Percentiles rank a stretch among this genome's conserved stretches.
Evolutionary conservation across 2,329 filamentous ascomycete species (phyloP).

Genomic region (Myriosclerotinia scirpicola): DNA sequence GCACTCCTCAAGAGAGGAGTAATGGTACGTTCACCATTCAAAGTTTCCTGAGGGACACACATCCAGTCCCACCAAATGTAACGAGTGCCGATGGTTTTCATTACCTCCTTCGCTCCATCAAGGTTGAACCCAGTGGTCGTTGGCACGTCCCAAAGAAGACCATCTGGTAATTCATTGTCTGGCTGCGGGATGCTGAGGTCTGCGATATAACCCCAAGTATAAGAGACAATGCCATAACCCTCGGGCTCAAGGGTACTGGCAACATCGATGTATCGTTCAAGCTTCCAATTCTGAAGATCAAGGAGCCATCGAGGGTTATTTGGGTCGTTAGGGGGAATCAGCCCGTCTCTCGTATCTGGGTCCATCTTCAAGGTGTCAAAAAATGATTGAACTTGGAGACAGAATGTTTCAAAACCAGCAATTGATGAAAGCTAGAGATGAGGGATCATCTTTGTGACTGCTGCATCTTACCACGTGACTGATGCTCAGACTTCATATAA

Average conservation of each 20-base stretch:
- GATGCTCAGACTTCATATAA: not conserved
- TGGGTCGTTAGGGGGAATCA: not conserved
- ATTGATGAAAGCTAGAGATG: not conserved
- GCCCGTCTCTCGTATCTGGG: not conserved
- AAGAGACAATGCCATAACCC: conserved; percentile 12
- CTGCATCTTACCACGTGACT: not conserved
- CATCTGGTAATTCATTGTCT: not conserved
- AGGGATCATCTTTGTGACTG: not conserved
- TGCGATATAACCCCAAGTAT: conserved; percentile 13
- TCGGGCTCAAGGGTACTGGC: not conserved
- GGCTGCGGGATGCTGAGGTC: not conserved
- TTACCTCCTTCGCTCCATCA: not conserved
- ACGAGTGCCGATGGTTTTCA: conserved; percentile 1
- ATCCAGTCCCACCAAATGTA: conserved; percentile 9
- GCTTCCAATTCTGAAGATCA: not conserved
- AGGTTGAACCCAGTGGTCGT: not conserved
- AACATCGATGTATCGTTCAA: conserved; percentile 8
- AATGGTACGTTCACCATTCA: not conserved
- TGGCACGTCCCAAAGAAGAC: conserved; percentile 2
- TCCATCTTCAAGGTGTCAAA: not conserved
- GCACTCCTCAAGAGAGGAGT: not conserved
- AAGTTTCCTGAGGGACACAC: not conserved
- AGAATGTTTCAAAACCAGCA: not conserved
- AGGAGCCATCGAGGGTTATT: conserved; percentile 1
- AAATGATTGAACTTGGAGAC: not conserved